These are phyloP conservation scores for Typha latifolia DNA, from an alignment of 176 grass and related monocot species.

Conservation along the genomic window DNA sequence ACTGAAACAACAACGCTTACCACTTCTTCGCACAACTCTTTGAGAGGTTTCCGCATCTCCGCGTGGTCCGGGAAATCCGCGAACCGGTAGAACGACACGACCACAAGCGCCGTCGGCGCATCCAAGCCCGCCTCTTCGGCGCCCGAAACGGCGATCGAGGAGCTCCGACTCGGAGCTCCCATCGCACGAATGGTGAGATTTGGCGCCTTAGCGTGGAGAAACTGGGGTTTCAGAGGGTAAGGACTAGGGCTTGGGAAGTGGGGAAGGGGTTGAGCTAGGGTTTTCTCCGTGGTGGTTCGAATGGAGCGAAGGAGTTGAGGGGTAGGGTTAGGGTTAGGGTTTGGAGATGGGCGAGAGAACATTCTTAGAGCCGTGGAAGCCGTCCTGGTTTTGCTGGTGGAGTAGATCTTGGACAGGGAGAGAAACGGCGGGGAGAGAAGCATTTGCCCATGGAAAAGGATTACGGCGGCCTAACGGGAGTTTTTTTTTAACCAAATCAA, in stretches of 20 bases:
- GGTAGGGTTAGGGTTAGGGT: conserved; percentile 9
- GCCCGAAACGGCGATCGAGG: conserved; percentile 4
- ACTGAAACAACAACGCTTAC: conserved; percentile 22
- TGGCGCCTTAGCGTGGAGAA: background rate
- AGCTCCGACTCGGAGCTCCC: conserved; percentile 16
- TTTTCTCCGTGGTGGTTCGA: conserved; percentile 4
- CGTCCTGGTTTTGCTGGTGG: conserved; percentile 29
- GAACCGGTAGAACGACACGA: conserved; percentile 86
- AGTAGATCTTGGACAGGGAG: conserved; percentile 26
- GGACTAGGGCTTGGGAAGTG: background rate
- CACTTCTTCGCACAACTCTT: conserved; percentile 73
- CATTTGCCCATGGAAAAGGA: conserved; percentile 3
- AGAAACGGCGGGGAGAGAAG: conserved; percentile 34
- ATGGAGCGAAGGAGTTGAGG: conserved; percentile 1
- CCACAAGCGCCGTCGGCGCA: conserved; percentile 29
- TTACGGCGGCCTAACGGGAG: too few relatives aligned
- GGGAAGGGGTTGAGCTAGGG: background rate
- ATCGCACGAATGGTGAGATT: background rate
- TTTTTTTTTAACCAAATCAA: too few relatives aligned
- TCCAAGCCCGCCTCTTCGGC: background rate
- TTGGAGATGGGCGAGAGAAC: conserved; percentile 7
- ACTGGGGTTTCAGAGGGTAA: background rate
- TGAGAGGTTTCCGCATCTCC: conserved; percentile 48
- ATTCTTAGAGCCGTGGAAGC: conserved; percentile 25
- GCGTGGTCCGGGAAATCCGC: conserved; percentile 75